Evolutionary conservation across 345 rosid genomes (phyloP).

Genomic region (Luvunga scandens): DNA sequence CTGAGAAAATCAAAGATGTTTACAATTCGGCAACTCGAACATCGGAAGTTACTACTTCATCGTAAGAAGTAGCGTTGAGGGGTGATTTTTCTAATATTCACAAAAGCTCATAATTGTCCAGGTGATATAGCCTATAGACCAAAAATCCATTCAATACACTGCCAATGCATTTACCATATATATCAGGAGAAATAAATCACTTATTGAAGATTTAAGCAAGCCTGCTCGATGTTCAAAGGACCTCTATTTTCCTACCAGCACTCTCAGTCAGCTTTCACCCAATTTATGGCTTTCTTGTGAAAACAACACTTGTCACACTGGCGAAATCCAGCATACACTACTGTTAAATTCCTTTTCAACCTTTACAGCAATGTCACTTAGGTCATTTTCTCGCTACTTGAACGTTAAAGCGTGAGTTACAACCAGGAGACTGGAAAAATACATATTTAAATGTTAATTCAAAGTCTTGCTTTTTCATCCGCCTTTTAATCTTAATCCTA

Average conservation of each 20-base stretch:
- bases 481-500: background rate
- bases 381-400: constrained; percentile 74
- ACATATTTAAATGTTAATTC: background rate
- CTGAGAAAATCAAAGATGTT: constrained; percentile 59
- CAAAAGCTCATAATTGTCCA: constrained; percentile 58
- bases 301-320: constrained; percentile 72
- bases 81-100: constrained; percentile 55
- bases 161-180: background rate
- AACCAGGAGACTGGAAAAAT: background rate
- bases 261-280: constrained; percentile 52
- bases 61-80: too few species aligned
- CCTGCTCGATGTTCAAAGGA: constrained; percentile 60
- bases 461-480: background rate
- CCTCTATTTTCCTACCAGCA: constrained; percentile 51
- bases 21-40: constrained; percentile 92
- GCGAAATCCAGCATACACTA: constrained; percentile 69
- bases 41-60: constrained; percentile 57
- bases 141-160: background rate
- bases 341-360: constrained; percentile 64
- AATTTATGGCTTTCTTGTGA: constrained; percentile 72
- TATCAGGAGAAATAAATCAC: constrained; percentile 67
- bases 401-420: constrained; percentile 55
- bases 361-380: constrained; percentile 54
- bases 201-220: constrained; percentile 51
- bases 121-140: constrained; percentile 11